Percentiles rank a stretch among this genome's conserved stretches.
These are phyloP conservation scores for Monosporozyma servazzii DNA, from an alignment of 805 yeast genomes.

Conservation along the genomic window DNA sequence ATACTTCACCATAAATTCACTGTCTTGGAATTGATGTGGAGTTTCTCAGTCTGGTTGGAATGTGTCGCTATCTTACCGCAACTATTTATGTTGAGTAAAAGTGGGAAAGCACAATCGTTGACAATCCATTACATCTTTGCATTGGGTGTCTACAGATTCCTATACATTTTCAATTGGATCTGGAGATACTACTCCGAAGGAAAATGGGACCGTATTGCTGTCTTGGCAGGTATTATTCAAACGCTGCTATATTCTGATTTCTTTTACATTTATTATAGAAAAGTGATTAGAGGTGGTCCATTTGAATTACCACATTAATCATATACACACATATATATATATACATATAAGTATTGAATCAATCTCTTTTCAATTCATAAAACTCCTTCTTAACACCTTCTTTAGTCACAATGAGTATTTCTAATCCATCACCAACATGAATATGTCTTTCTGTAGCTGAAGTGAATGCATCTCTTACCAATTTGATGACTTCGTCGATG, in stretches of 20 bases:
- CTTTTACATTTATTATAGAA: conserved; percentile 80
- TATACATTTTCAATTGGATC: conserved; percentile 92
- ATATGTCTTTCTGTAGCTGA: conserved; percentile 98
- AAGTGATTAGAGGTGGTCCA: conserved; percentile 69
- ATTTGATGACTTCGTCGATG: conserved; percentile 75
- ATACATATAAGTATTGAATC: conserved; percentile 4
- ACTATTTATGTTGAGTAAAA: conserved; percentile 76
- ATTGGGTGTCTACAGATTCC: conserved; percentile 77
- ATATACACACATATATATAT: neutral
- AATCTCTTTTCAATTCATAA: conserved; percentile 84
- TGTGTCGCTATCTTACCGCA: conserved; percentile 89
- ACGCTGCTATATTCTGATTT: conserved; percentile 88
- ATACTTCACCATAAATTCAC: conserved; percentile 61
- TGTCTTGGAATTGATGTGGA: conserved; percentile 63
- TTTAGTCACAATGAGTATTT: conserved; percentile 82
- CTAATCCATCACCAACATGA: conserved; percentile 95
- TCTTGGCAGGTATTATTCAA: conserved; percentile 76
- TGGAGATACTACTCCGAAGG: conserved; percentile 66
- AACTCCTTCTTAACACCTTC: conserved; percentile 83
- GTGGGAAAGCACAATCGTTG: conserved; percentile 79
- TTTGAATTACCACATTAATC: conserved; percentile 54
- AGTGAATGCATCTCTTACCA: conserved; percentile 88
- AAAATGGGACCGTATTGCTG: conserved; percentile 55
- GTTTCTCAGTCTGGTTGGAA: conserved; percentile 88
- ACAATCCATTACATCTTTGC: conserved; percentile 93